These are phyloP conservation scores for Oropetium thomaeum DNA, from an alignment of 176 grass and related monocot species.

Conservation along the genomic window DNA sequence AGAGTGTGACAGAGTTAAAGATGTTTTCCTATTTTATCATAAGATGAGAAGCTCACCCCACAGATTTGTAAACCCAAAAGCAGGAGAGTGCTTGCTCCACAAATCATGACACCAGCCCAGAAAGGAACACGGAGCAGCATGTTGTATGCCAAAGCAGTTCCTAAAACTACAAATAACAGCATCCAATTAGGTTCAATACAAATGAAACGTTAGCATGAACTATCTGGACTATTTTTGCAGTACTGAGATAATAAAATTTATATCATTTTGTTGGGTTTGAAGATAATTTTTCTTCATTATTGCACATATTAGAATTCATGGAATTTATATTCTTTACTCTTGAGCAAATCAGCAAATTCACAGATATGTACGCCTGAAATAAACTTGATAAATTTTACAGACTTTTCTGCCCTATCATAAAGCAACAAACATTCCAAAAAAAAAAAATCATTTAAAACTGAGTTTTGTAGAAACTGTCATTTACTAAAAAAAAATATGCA, in stretches of 20 bases:
- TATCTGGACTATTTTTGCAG: not conserved
- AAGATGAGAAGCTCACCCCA: slow-evolving; percentile 45
- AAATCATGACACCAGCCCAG: slow-evolving; percentile 55
- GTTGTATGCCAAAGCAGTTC: slow-evolving; percentile 75
- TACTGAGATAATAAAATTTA: not conserved
- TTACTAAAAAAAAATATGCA: not conserved
- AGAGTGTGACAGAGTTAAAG: not conserved
- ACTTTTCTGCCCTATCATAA: not conserved
- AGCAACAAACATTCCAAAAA: not conserved
- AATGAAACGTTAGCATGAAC: not conserved
- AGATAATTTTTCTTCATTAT: not conserved
- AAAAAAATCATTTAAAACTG: too few relatives aligned
- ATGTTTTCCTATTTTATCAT: not conserved
- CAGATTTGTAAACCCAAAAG: slow-evolving; percentile 59
- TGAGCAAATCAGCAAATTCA: not conserved
- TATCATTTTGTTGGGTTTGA: not conserved
- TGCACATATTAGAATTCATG: not conserved
- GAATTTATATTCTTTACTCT: not conserved
- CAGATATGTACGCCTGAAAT: not conserved
- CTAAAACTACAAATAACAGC: slow-evolving; percentile 55
- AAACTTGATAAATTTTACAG: not conserved
- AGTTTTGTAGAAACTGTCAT: not conserved
- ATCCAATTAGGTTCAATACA: not conserved
- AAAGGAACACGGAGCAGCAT: slow-evolving; percentile 63
- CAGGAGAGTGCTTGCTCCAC: slow-evolving; percentile 55